Base-by-base conservation (phyloP, 1,139 yeast species). In the Candida glucosophila region DNA sequence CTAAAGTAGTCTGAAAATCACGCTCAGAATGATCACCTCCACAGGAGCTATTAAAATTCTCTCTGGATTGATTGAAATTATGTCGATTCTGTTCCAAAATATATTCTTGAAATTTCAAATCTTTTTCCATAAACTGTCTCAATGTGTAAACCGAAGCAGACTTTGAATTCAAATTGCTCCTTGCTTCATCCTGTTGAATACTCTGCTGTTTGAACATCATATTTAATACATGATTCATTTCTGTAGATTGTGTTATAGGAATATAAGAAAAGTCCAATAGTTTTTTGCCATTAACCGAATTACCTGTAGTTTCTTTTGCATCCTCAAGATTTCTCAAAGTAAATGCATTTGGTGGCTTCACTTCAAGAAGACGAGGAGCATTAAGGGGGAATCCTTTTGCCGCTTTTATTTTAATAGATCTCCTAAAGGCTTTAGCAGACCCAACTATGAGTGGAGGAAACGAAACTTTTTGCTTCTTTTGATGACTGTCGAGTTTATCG, bases 101-200 rank as follows among this genome's bases (percentile, higher is more conserved):
- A 30, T 41, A 55, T 25, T 55, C 60, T 34, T 57, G 63, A 28
- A 66, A 62, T 29, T 54, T 57, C 18, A 54, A 40, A 30, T 72
- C 72, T 30, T 67, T 67, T 25, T 71, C 76, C 50, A 63, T 59
- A 40, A 67, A 72, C 33, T 73, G 75, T 27, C 64, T 49, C 31
- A 74, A 47, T 10, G 65, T 62, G 43, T 67, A 71, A 4, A 61
- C 41, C 0, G 73, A 61, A 0, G 73, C 61, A 19, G 48, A 42
- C 31, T 57, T 50, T 6, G 51, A 47, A 12, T 43, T 42, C n/a
- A 50, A 39, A 16, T 44, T 49, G 9, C 39, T 30, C 12, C 47
- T 33, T 4, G 50, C 39, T 2, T 52, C 51, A 34, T 59, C 67
- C 29, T 53, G 55, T n/a, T 37, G 37, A 1, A 25, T 22, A 2